These are phyloP conservation scores for Penicillium sp. DNA, from an alignment of 2,329 filamentous ascomycete genomes.

Conservation along the genomic window DNA sequence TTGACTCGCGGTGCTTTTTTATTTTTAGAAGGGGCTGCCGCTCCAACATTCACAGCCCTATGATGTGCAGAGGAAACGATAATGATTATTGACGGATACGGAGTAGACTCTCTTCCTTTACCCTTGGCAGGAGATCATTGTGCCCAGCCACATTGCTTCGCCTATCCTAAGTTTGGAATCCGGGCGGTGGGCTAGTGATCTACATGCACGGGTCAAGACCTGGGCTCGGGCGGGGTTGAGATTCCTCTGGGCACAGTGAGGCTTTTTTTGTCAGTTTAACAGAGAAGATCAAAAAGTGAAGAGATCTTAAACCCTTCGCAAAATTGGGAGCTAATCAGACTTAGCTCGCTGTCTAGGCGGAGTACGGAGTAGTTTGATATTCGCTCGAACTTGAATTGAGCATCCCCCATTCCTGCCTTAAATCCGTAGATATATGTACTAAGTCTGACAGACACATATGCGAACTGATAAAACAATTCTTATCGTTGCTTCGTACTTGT, in stretches of 20 bases:
- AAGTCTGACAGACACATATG: too few species aligned
- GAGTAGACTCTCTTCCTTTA: neutral
- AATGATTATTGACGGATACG: neutral
- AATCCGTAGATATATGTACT: too few species aligned
- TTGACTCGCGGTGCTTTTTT: too few species aligned
- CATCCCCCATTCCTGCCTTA: too few species aligned
- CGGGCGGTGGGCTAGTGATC: neutral
- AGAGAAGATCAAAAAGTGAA: neutral
- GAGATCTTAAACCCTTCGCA: neutral
- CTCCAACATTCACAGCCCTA: neutral
- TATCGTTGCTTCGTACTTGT: too few species aligned
- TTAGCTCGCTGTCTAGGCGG: too few species aligned
- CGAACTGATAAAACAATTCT: too few species aligned
- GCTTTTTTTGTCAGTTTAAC: neutral
- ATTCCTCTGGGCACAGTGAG: neutral
- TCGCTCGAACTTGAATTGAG: too few species aligned
- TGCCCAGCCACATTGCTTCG: conserved; percentile 3
- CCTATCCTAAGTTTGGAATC: conserved; percentile 2
- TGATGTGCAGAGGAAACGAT: neutral
- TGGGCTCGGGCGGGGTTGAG: neutral
- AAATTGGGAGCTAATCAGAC: neutral
- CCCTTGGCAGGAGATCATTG: neutral
- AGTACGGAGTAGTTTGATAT: too few species aligned
- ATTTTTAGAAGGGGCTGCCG: too few species aligned
- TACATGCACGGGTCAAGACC: neutral